A percentile compares a stretch with the other conserved stretches of the same genome.
Evolutionary conservation across 768 basidiomycete species (phyloP).

Genomic region (Vararia minispora): DNA sequence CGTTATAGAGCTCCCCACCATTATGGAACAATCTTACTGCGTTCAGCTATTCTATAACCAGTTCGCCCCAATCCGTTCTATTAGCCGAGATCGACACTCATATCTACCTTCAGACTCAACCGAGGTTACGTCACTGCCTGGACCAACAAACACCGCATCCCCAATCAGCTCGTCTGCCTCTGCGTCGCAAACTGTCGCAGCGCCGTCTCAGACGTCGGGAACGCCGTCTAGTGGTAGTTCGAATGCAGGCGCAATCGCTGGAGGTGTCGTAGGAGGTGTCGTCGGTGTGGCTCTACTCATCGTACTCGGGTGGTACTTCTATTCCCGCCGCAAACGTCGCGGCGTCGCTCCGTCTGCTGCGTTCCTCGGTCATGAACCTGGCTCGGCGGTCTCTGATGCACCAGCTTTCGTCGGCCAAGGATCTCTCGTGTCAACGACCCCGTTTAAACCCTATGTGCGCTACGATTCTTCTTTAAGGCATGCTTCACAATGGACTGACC

Average conservation of each 20-base stretch:
- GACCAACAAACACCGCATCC: neutral
- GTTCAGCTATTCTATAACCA: no score
- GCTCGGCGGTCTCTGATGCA: neutral
- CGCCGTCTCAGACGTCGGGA: neutral
- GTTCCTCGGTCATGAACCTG: slow-evolving; percentile 1
- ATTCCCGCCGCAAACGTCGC: slow-evolving; percentile 20
- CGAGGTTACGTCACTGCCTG: no score
- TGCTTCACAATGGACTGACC: neutral
- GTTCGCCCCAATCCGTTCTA: no score
- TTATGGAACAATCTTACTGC: no score
- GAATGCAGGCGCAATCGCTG: slow-evolving; percentile 49
- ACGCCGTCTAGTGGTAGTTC: neutral
- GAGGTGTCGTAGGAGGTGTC: slow-evolving; percentile 50
- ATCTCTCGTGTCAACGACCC: slow-evolving; percentile 1
- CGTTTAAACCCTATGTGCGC: slow-evolving; percentile 9
- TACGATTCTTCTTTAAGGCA: neutral
- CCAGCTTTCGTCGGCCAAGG: neutral
- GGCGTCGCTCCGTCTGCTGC: slow-evolving; percentile 14
- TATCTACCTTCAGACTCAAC: no score
- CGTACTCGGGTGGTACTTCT: slow-evolving; percentile 29
- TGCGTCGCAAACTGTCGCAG: neutral
- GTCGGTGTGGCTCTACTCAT: slow-evolving; percentile 33
- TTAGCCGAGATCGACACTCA: no score
- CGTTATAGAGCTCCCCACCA: no score
- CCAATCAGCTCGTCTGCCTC: slow-evolving; percentile 6